Conservation (phyloP, 169 alveolate genomes). For the Nephromyces sp. region DNA sequence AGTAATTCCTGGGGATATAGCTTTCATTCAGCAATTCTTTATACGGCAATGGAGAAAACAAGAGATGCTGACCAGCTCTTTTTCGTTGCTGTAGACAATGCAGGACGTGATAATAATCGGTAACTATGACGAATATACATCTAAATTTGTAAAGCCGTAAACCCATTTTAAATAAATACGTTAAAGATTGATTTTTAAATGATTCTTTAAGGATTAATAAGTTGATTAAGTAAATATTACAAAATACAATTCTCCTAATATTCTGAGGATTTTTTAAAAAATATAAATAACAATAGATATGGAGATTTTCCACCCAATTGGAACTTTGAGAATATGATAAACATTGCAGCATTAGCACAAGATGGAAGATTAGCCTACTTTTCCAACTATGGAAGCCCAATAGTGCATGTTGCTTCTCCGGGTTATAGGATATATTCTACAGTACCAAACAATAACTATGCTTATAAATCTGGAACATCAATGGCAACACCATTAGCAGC, state of each 20-base stretch:
- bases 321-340: neutral
- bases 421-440: neutral
- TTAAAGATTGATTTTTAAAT: no score
- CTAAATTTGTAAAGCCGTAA: no score
- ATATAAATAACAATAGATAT: no score
- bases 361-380: neutral
- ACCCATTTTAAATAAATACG: no score
- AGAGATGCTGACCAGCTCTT: constrained; percentile 21
- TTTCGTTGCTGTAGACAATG: constrained; percentile 31
- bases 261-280: no score
- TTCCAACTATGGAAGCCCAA: neutral
- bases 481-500: constrained; percentile 53
- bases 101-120: constrained; percentile 19
- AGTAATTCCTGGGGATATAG: constrained; percentile 27
- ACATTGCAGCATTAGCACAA: neutral
- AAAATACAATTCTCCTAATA: no score
- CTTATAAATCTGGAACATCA: constrained; percentile 31
- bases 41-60: constrained; percentile 11
- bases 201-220: no score
- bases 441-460: neutral
- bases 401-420: constrained; percentile 11
- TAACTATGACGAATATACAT: no score
- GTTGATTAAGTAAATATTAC: no score
- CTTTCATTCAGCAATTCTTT: constrained; percentile 11
- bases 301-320: neutral